These are phyloP conservation scores for Magnaporthiopsis poae DNA, from an alignment of 2,329 filamentous ascomycete genomes.

Conservation along the genomic window DNA sequence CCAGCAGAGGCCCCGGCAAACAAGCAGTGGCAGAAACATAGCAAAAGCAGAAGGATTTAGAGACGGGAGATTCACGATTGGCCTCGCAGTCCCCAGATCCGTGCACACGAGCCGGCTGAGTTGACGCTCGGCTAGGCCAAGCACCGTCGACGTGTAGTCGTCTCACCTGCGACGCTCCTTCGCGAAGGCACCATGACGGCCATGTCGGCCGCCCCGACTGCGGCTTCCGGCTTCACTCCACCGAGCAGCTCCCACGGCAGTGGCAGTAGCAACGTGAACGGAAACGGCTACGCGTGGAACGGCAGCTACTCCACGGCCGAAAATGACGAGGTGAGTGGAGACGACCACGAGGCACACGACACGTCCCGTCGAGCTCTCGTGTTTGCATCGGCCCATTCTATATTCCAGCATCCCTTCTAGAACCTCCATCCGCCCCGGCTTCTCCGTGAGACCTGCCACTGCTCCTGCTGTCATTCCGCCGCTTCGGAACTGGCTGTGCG, in stretches of 20 bases:
- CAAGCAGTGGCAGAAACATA: background rate
- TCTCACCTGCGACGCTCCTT: background rate
- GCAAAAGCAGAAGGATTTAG: background rate
- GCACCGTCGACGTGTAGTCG: slow-evolving; percentile 1
- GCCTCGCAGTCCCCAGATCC: background rate
- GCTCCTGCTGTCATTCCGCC: background rate
- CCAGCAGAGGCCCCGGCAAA: background rate
- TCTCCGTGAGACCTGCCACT: background rate
- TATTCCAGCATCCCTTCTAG: slow-evolving; percentile 1
- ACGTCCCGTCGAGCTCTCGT: background rate
- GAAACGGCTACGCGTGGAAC: slow-evolving; percentile 21
- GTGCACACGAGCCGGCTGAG: background rate
- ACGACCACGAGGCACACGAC: background rate
- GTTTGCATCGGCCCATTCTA: background rate
- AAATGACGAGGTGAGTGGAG: slow-evolving; percentile 13
- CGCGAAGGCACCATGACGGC: slow-evolving; percentile 12
- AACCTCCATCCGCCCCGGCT: background rate
- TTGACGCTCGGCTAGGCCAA: background rate
- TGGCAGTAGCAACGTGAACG: background rate
- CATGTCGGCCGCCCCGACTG: slow-evolving; percentile 40
- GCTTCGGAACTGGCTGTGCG: background rate
- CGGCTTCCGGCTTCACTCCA: slow-evolving; percentile 35
- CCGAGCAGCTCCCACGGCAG: slow-evolving; percentile 40
- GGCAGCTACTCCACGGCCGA: slow-evolving; percentile 1
- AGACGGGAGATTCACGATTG: background rate